phyloP scores from a whole-genome alignment of 495 filamentous ascomycete genomes.

The Lepraria neglecta region DNA sequence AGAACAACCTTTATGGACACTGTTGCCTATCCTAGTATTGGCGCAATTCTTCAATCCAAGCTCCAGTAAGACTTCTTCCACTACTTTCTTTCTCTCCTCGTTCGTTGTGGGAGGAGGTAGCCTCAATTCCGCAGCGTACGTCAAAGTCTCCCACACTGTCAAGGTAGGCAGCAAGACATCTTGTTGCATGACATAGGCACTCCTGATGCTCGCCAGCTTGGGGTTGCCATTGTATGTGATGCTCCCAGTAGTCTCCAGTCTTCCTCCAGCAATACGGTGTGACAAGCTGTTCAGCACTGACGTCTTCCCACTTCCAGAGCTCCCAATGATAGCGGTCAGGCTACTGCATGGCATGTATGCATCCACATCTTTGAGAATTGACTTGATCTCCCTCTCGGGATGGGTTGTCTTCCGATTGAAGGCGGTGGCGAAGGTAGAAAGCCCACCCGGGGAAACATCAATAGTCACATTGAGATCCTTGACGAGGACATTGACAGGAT shows the following conservation, averaged over 20 bases:
- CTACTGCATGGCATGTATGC: constrained; percentile 54
- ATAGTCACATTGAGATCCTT: constrained; percentile 50
- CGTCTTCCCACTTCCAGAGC: constrained; percentile 69
- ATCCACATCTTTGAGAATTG: constrained; percentile 49
- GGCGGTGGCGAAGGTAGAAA: constrained; percentile 1
- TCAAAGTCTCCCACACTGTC: constrained; percentile 66
- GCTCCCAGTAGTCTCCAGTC: constrained; percentile 46
- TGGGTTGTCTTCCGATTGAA: constrained; percentile 3
- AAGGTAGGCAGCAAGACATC: constrained; percentile 64
- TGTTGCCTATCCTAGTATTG: constrained; percentile 61
- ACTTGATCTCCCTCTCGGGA: constrained; percentile 26
- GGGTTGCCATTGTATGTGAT: constrained; percentile 52
- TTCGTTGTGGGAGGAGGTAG: constrained; percentile 54
- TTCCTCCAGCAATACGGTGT: constrained; percentile 51
- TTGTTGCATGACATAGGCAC: constrained; percentile 72
- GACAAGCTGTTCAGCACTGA: constrained; percentile 65
- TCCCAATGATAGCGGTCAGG: constrained; percentile 66
- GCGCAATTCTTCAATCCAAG: constrained; percentile 69
- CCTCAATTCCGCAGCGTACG: constrained; percentile 63
- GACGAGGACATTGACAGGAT: constrained; percentile 52
- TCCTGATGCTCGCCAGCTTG: constrained; percentile 48
- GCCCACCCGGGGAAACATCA: constrained; percentile 39
- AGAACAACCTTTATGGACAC: constrained; percentile 63
- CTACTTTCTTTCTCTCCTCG: constrained; percentile 51
- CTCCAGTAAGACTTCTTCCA: constrained; percentile 68